Evolutionary conservation across 1,284 basidiomycete genomes (phyloP).

Genomic region (Sanghuangporus weigelae): DNA sequence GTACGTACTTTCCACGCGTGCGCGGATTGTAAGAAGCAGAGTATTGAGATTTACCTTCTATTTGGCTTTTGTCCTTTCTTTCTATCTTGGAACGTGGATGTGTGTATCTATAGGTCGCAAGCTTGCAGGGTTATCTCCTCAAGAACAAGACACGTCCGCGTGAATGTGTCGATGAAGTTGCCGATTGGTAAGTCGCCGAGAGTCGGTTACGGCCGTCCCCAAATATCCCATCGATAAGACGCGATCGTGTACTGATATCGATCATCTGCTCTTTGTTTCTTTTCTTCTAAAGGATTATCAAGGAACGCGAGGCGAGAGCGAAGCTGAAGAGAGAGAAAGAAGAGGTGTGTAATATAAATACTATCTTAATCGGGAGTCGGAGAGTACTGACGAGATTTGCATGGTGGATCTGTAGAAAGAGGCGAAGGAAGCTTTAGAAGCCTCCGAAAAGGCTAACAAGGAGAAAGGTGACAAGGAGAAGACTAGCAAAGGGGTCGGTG

Average conservation of each 20-base stretch:
- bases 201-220: neutral
- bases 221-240: constrained; percentile 3
- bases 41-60: constrained; percentile 6
- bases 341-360: constrained; percentile 45
- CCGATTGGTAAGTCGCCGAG: constrained; percentile 42
- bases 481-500: constrained; percentile 22
- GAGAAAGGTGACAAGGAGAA: constrained; percentile 31
- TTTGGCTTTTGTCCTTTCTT: neutral
- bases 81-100: constrained; percentile 4
- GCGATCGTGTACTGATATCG: constrained; percentile 11
- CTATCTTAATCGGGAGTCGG: neutral
- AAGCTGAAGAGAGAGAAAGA: constrained; percentile 82
- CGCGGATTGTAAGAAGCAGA: constrained; percentile 1
- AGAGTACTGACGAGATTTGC: neutral
- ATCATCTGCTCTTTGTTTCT: constrained; percentile 5
- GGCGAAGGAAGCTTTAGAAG: constrained; percentile 21
- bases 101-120: constrained; percentile 54
- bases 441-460: constrained; percentile 36
- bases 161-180: constrained; percentile 75
- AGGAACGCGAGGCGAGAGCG: constrained; percentile 75
- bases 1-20: constrained; percentile 37
- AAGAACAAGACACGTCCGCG: constrained; percentile 80
- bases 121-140: constrained; percentile 77
- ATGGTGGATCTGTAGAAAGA: constrained; percentile 31
- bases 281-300: constrained; percentile 43